phyloP scores from a whole-genome alignment of 441 rosid species.

The Bocquillonia castaneifolia region DNA sequence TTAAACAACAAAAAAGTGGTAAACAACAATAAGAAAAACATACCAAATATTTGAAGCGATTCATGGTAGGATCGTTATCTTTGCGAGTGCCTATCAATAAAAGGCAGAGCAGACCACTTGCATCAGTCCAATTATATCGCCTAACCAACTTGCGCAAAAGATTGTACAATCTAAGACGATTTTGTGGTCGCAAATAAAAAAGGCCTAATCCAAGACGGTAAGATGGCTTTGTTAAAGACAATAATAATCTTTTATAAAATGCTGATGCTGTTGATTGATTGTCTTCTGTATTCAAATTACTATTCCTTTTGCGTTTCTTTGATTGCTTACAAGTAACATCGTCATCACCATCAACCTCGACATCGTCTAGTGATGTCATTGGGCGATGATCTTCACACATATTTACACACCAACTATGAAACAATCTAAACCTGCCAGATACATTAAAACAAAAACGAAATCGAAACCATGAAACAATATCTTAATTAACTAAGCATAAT shows the following conservation, averaged over 20 bases:
- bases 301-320: conserved; percentile 27
- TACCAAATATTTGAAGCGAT: conserved; percentile 71
- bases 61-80: conserved; percentile 34
- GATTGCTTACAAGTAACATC: too few species aligned
- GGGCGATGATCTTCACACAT: too few species aligned
- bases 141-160: conserved; percentile 47
- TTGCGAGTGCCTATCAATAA: conserved; percentile 48
- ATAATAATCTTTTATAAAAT: conserved; percentile 28
- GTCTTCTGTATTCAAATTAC: background rate
- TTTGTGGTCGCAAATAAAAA: conserved; percentile 32
- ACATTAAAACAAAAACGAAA: too few species aligned
- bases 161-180: conserved; percentile 31
- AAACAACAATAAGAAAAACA: conserved; percentile 4
- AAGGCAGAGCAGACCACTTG: conserved; percentile 52
- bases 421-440: too few species aligned
- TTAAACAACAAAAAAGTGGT: background rate
- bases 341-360: too few species aligned
- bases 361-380: too few species aligned
- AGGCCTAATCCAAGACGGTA: conserved; percentile 33
- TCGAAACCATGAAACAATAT: too few species aligned
- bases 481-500: too few species aligned
- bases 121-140: conserved; percentile 51
- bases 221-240: conserved; percentile 46
- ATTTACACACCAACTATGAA: too few species aligned
- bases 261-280: conserved; percentile 10